Evolutionary conservation across 441 rosid species (phyloP), one percentile per base, ranked within the genome.

Genomic region (Francoa sonchifolia): DNA sequence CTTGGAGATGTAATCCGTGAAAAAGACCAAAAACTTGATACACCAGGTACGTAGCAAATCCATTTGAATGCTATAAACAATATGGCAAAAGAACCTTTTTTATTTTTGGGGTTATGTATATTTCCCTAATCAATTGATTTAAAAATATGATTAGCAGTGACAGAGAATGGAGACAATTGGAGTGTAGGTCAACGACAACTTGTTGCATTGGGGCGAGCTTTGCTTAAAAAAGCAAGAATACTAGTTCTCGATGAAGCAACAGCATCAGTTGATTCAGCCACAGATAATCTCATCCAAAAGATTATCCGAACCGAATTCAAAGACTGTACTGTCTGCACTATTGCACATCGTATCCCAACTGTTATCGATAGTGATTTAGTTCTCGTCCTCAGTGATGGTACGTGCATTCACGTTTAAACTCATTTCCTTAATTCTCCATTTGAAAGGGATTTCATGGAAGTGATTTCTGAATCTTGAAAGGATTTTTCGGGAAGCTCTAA

Each of bases 91-190:
- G 33, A n/a, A 6, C 4, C 0, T 10, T 39, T 7, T 42, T 32
- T 1, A 2, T 29, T 11, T 11, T 29, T 30, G 1, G 31, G 31
- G 14, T 18, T 8, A 6, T 8, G 22, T 36, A 1, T 0, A 16
- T 17, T 3, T 16, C 10, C 12, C 45, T 44, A 17, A 27, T 29
- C 15, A 7, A 12, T 39, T 44, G 37, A 3, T 43, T 42, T 19
- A 9, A 19, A 19, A 48, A 42, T 40, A 38, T 44, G 42, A 20
- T 40, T 22, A 61, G 39, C 61, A 90, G 96, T 90, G 43, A 42
- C 80, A 45, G 99, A 92, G 63, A 92, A 76, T 66, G 99, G 99
- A 65, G 99, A 92, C 55, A 92, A 92, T 72, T 92, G 99, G 99
- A 92, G 99, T 57, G 95, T 92, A 55, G 99, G 99, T 42, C 97